Percentiles rank a stretch among this genome's conserved stretches.
These are phyloP conservation scores for Microbotryomycetes sp. DNA, from an alignment of 1,284 basidiomycete species.

Conservation along the genomic window DNA sequence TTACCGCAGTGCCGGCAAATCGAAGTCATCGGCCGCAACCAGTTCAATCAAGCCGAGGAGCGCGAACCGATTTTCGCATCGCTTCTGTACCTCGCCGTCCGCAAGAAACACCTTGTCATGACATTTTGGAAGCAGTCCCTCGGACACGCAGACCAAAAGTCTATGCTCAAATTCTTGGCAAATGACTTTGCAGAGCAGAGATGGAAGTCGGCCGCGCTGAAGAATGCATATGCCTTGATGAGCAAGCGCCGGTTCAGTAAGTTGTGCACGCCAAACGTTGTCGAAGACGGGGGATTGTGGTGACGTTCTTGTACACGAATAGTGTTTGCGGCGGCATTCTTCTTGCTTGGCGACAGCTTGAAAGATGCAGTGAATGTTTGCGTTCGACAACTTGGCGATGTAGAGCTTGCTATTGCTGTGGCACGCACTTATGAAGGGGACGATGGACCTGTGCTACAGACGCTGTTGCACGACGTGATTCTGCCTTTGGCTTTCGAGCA, in stretches of 20 bases:
- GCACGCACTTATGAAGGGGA: constrained; percentile 76
- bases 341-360: constrained; percentile 78
- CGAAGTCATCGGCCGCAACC: constrained; percentile 84
- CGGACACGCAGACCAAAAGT: constrained; percentile 81
- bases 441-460: constrained; percentile 66
- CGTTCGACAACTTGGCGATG: constrained; percentile 76
- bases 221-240: constrained; percentile 91
- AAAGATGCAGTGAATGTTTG: constrained; percentile 91
- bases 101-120: constrained; percentile 83
- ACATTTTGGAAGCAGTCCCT: constrained; percentile 92
- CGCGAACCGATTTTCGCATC: constrained; percentile 85
- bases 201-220: constrained; percentile 88
- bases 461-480: constrained; percentile 64
- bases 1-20: constrained; percentile 60
- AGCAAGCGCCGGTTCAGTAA: constrained; percentile 85
- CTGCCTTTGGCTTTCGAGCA: constrained; percentile 74
- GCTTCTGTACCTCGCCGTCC: constrained; percentile 88
- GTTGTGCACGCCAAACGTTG: constrained; percentile 40
- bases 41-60: constrained; percentile 72
- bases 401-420: constrained; percentile 80
- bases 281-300: no score
- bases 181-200: constrained; percentile 81
- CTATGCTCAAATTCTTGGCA: constrained; percentile 86
- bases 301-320: no score
- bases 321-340: constrained; percentile 98